Percentiles rank a stretch among this genome's conserved stretches.
Evolutionary conservation across 2,329 filamentous ascomycete species (phyloP).

Genomic region (Diaporthe australafricana): DNA sequence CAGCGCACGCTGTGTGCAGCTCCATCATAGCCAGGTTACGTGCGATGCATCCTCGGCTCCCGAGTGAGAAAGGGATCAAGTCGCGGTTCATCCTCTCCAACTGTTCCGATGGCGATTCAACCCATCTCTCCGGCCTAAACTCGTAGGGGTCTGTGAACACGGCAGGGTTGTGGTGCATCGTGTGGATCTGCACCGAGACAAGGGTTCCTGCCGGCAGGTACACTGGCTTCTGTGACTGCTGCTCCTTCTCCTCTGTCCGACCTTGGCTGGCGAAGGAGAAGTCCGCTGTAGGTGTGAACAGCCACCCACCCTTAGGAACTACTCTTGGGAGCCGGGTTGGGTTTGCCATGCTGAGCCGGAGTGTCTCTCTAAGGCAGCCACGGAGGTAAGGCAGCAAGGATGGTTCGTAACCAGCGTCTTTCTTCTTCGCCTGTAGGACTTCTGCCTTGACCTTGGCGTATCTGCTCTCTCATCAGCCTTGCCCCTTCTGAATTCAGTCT

Average conservation of each 20-base stretch:
- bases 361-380: slow-evolving; percentile 37
- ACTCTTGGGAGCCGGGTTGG: slow-evolving; percentile 37
- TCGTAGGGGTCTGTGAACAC: slow-evolving; percentile 38
- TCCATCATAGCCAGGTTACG: slow-evolving; percentile 39
- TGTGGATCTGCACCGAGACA: slow-evolving; percentile 31
- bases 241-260: not conserved
- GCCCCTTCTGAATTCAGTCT: not conserved
- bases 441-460: slow-evolving; percentile 27
- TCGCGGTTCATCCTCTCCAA: slow-evolving; percentile 26
- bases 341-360: slow-evolving; percentile 38
- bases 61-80: slow-evolving; percentile 41
- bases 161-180: slow-evolving; percentile 39
- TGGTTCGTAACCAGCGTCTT: slow-evolving; percentile 6
- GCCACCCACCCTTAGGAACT: slow-evolving; percentile 28
- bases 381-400: slow-evolving; percentile 39
- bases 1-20: slow-evolving; percentile 31
- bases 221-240: not conserved
- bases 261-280: slow-evolving; percentile 13
- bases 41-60: slow-evolving; percentile 39
- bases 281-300: not conserved
- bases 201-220: slow-evolving; percentile 21
- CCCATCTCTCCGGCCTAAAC: slow-evolving; percentile 41
- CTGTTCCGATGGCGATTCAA: slow-evolving; percentile 33
- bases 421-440: slow-evolving; percentile 4
- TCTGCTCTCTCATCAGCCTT: slow-evolving; percentile 27